Base-by-base conservation (phyloP, 495 filamentous ascomycete genomes). In the Tuber microsphaerosporum region DNA sequence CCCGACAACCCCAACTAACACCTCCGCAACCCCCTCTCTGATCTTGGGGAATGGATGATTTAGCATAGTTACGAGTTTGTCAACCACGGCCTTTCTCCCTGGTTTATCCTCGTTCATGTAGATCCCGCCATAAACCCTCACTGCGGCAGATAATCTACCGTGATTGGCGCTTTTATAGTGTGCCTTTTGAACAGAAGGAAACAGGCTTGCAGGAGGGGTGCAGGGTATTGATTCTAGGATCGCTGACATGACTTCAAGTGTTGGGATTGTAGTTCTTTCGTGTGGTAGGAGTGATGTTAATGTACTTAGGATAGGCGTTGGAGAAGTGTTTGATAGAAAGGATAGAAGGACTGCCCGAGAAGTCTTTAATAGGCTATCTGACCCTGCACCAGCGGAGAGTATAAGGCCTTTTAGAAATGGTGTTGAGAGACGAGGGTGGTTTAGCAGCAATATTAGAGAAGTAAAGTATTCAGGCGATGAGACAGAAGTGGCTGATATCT, bases 101-200 rank as follows among this genome's bases (percentile, higher is more conserved):
- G 51, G 46, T 1, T 39, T 48, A 69, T 74, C 70, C n/a, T 46
- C 34, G 17, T 74, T 76, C n/a, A 83, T 39, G 2, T 75, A 81
- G 10, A 97, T 83, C 22, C 89, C 89, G 8, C 89, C 88, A 84
- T 97, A 98, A 8, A 93, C 87, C 74, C 88, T 89, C 68, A 96
- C 84, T 26, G 92, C 93, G 1, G 92, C 91, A 81, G 92, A 89
- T 16, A 98, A 85, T 79, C 94, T 92, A 42, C 88, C 86, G 8
- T 97, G 89, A 81, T 92, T 93, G 17, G 88, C 87, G 16, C 92
- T 91, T 84, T 93, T 94, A 86, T 90, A 93, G 79, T 93, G 92
- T 6, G 92, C 87, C 83, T 91, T 92, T 78, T 94, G 93, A 14
- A 90, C 87, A 20, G 89, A 83, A 44, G 89, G 84, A 74, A 94